Base-by-base conservation (phyloP, 2,329 filamentous ascomycete species). In the Aspergillus nomiae region DNA sequence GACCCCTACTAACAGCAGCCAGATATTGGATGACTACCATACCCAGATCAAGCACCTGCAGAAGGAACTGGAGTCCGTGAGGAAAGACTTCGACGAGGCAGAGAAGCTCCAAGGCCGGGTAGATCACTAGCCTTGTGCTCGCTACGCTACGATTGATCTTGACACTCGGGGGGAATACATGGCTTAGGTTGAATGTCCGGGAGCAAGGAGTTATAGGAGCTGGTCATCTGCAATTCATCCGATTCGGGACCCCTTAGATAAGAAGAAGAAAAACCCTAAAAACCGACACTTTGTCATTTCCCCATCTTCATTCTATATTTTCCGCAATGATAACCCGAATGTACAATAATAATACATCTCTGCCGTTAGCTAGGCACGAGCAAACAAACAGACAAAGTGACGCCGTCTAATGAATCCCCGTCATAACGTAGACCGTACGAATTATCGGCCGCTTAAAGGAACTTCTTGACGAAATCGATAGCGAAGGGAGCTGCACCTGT, bases 1-100 rank as follows among this genome's bases (percentile, higher is more conserved):
- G 53, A n/a, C 21, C 21, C 78, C 74, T 82, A 63, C 66, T 71
- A 63, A 73, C 60, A 24, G 19, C 14, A 41, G 28, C 30, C 62
- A 84, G 82, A 82, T 83, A 64, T 74, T 84, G 59, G 81, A 83
- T 64, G 80, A 83, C 62, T 84, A 84, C 67, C 79, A 82, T 59
- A 75, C 78, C 26, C 82, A 84, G 68, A 79, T 84, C 59, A 77
- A 83, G 67, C 86, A 89, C 75, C 77, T 90, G 63, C 83, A 84
- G 67, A 87, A 87, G 73, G 87, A 89, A 78, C 73, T 89, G 62
- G 82, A 81, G 51, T 80, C 85, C 30, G 82, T 88, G 60, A 83
- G 83, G 73, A 84, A 84, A 68, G 87, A 90, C 65, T 87, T 85
- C 63, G 81, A 83, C 34, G 84, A 85, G 65, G 86, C 85, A 76